Percentiles rank a stretch among this genome's conserved stretches.
Evolutionary conservation across 2,329 filamentous ascomycete genomes (phyloP).

Genomic region (Colletotrichum gloeosporioides): DNA sequence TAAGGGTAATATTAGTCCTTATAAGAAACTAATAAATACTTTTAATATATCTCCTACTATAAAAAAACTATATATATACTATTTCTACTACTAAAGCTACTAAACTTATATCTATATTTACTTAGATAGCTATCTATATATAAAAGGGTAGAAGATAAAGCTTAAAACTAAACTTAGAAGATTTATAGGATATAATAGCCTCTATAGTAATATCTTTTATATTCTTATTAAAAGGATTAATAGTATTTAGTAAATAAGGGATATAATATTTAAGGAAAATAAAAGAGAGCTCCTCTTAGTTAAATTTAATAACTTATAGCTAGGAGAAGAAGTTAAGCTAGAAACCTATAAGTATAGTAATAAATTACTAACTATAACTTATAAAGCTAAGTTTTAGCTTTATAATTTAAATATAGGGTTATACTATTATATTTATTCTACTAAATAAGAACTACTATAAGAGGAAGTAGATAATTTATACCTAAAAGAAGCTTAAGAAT

Average conservation of each 20-base stretch:
- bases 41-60: background rate
- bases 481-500: too few relatives aligned
- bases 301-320: background rate
- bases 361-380: background rate
- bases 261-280: background rate
- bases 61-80: background rate
- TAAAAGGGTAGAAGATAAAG: background rate
- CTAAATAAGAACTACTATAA: too few relatives aligned
- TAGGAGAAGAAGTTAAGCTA: background rate
- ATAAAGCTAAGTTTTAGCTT: background rate
- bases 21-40: background rate
- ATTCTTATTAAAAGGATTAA: background rate
- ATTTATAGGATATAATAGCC: background rate
- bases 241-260: background rate
- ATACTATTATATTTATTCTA: background rate
- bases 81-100: background rate
- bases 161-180: background rate
- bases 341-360: background rate
- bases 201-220: background rate
- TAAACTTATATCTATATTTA: background rate
- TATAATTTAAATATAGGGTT: too few relatives aligned
- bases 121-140: background rate
- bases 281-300: background rate
- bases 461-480: too few relatives aligned
- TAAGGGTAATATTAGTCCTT: background rate